Evolutionary conservation across 2,329 filamentous ascomycete genomes (phyloP).

Genomic region (Ascochyta lentis): DNA sequence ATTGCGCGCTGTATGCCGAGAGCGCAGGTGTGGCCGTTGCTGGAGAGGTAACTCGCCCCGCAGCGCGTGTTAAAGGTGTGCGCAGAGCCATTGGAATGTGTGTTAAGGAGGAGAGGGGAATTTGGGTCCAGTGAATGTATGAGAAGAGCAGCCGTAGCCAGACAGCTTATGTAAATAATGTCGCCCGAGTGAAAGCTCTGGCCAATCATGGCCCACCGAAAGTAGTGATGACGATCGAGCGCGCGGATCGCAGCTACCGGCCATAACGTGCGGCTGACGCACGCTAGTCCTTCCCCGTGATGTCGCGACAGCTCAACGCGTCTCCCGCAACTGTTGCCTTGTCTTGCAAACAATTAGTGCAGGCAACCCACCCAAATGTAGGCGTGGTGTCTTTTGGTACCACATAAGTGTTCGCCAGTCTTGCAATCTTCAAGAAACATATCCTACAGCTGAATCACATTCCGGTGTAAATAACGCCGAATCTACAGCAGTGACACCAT

Average conservation of each 20-base stretch:
- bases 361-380: constrained; percentile 1
- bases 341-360: constrained; percentile 24
- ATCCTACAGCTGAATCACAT: not conserved
- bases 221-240: constrained; percentile 34
- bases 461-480: not conserved
- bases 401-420: not conserved
- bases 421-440: not conserved
- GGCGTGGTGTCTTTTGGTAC: not conserved
- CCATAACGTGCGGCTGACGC: constrained; percentile 6
- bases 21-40: constrained; percentile 37
- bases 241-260: constrained; percentile 23
- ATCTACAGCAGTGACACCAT: constrained; percentile 23
- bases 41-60: constrained; percentile 40
- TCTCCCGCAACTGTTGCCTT: constrained; percentile 33
- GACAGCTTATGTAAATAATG: constrained; percentile 32
- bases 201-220: constrained; percentile 32
- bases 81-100: constrained; percentile 49
- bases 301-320: constrained; percentile 33
- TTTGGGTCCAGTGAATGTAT: constrained; percentile 13
- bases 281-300: constrained; percentile 22
- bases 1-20: constrained; percentile 44
- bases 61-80: constrained; percentile 41
- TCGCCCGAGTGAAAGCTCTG: constrained; percentile 23
- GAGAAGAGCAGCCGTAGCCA: constrained; percentile 23
- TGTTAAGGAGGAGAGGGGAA: constrained; percentile 37